Percentiles rank a stretch among this genome's conserved stretches.
Evolutionary conservation across 1,284 basidiomycete species (phyloP).

Genomic region (Paramarasmius palmivorus): DNA sequence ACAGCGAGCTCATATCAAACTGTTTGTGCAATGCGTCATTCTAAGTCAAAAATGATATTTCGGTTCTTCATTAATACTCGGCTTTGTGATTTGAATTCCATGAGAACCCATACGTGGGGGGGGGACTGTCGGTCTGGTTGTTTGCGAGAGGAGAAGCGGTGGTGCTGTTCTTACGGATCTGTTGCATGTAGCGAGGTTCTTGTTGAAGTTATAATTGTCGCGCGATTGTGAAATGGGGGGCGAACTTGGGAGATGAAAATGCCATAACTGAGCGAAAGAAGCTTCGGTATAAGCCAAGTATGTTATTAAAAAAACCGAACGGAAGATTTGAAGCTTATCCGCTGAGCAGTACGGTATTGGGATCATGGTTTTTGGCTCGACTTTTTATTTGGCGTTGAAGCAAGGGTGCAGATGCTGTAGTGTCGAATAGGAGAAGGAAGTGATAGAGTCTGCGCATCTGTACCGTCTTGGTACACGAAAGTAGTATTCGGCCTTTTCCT

Average conservation of each 20-base stretch:
- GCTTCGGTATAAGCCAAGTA: not conserved
- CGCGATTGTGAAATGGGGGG: too few species aligned
- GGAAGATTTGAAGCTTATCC: not conserved
- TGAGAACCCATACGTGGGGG: too few species aligned
- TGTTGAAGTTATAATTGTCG: too few species aligned
- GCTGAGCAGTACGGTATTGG: not conserved
- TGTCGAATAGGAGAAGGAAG: conserved; percentile 19
- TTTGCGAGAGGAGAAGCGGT: too few species aligned
- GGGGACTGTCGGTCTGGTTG: too few species aligned
- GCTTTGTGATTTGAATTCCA: too few species aligned
- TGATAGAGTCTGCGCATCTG: conserved; percentile 40
- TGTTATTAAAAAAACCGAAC: not conserved
- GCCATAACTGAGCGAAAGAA: not conserved
- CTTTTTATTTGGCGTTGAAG: not conserved
- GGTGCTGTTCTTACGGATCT: too few species aligned
- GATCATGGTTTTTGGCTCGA: not conserved
- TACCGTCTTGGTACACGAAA: conserved; percentile 34
- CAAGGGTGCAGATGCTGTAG: conserved; percentile 17
- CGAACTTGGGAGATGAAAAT: conserved; percentile 8
- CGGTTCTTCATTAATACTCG: too few species aligned
- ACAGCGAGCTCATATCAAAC: too few species aligned
- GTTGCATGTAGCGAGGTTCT: too few species aligned
- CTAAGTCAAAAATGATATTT: too few species aligned
- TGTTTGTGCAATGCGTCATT: too few species aligned
- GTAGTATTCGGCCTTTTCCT: conserved; percentile 34